phyloP scores from a whole-genome alignment of 2,329 filamentous ascomycete species.

The Talaromyces sp. region DNA sequence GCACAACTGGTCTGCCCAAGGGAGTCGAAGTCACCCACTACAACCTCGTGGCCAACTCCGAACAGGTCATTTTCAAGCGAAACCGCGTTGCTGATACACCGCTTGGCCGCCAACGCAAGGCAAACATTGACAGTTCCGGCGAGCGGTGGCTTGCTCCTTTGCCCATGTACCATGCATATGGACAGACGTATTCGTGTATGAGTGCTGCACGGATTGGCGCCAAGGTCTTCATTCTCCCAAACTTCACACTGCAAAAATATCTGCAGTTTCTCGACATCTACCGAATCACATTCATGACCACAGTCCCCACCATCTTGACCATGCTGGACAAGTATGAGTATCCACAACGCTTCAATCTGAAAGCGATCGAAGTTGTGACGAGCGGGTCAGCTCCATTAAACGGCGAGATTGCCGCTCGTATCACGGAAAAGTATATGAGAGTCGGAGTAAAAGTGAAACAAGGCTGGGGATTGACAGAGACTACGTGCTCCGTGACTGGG shows the following conservation, averaged over 20 bases:
- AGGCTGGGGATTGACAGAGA: slow-evolving; percentile 62
- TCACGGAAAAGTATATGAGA: neutral
- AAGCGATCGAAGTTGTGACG: neutral
- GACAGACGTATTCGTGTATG: neutral
- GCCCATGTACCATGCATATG: slow-evolving; percentile 69
- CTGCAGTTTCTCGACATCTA: slow-evolving; percentile 2
- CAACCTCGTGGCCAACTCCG: slow-evolving; percentile 47
- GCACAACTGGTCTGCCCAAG: slow-evolving; percentile 28
- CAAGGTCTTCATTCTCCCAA: slow-evolving; percentile 1
- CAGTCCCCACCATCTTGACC: neutral
- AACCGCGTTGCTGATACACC: neutral
- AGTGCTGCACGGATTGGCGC: neutral
- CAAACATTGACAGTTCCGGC: slow-evolving; percentile 14
- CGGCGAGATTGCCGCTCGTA: neutral
- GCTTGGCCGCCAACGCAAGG: neutral
- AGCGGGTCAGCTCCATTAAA: neutral
- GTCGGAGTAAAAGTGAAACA: slow-evolving; percentile 58
- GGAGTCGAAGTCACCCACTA: slow-evolving; percentile 3
- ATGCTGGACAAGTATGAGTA: neutral
- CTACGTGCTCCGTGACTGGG: slow-evolving; percentile 25
- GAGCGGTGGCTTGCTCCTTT: slow-evolving; percentile 60
- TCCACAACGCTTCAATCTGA: neutral
- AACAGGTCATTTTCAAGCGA: slow-evolving; percentile 47
- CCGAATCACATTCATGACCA: neutral
- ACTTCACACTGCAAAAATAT: neutral